Conservation (phyloP, 2,329 filamentous ascomycete genomes). For the Didymosphaeria variabile region DNA sequence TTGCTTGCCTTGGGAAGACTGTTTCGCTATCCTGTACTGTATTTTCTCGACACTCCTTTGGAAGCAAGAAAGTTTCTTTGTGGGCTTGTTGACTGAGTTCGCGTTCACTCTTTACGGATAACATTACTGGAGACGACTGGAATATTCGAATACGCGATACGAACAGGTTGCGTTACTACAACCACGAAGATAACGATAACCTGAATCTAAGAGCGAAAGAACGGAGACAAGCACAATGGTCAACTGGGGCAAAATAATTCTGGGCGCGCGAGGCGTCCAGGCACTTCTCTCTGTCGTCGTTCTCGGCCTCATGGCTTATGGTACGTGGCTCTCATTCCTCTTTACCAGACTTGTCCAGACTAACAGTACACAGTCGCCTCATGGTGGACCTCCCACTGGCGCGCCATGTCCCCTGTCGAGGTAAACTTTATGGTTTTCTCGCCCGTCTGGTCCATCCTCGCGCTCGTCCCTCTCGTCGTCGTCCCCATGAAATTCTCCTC, state of each 20-base stretch:
- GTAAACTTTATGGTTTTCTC: slow-evolving; percentile 84
- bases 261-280: slow-evolving; percentile 73
- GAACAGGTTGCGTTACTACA: background rate
- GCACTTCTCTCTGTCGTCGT: slow-evolving; percentile 75
- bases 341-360: slow-evolving; percentile 12
- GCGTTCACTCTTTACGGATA: slow-evolving; percentile 18
- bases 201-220: background rate
- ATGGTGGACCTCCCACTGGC: slow-evolving; percentile 62
- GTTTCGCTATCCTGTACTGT: background rate
- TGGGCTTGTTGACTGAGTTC: slow-evolving; percentile 27
- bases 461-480: slow-evolving; percentile 73
- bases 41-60: slow-evolving; percentile 9
- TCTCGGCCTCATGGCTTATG: slow-evolving; percentile 77
- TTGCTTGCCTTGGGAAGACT: slow-evolving; percentile 4
- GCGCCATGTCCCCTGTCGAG: slow-evolving; percentile 62
- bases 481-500: slow-evolving; percentile 67
- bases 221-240: background rate
- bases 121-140: background rate
- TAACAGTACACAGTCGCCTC: slow-evolving; percentile 61
- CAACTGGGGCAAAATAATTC: slow-evolving; percentile 42
- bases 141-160: background rate
- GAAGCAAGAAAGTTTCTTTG: background rate
- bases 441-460: slow-evolving; percentile 75
- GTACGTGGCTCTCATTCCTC: slow-evolving; percentile 58
- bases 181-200: slow-evolving; percentile 4